These are phyloP conservation scores for Penicillium arizonense DNA, from an alignment of 495 filamentous ascomycete species.

Conservation along the genomic window DNA sequence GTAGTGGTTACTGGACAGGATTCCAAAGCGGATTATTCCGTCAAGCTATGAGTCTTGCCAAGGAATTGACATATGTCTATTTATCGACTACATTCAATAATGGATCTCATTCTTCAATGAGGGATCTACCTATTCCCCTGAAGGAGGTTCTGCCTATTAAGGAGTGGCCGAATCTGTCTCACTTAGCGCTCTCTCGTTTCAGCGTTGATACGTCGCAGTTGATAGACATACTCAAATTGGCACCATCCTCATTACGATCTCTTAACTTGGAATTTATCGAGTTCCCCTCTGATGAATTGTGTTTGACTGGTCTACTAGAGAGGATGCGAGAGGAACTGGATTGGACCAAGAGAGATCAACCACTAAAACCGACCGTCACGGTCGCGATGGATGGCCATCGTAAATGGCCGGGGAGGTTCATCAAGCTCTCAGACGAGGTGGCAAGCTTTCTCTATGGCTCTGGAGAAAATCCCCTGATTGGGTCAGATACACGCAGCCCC, in stretches of 20 bases:
- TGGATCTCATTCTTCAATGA: constrained; percentile 3
- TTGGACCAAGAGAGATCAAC: constrained; percentile 10
- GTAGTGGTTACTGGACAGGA: constrained; percentile 12
- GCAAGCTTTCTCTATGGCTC: constrained; percentile 11
- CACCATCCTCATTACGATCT: constrained; percentile 4
- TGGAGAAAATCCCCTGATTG: constrained; percentile 10
- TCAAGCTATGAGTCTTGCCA: constrained; percentile 11
- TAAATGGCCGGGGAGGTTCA: constrained; percentile 7
- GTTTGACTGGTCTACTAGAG: constrained; percentile 9
- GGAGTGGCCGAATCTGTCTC: constrained; percentile 12
- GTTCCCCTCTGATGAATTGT: constrained; percentile 1
- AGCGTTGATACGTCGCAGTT: neutral
- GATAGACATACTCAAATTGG: constrained; percentile 6
- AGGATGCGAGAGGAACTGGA: constrained; percentile 10
- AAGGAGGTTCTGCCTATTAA: constrained; percentile 11
- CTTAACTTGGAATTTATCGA: constrained; percentile 8
- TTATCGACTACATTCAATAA: constrained; percentile 10
- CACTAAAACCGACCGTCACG: constrained; percentile 6
- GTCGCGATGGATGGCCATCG: constrained; percentile 1
- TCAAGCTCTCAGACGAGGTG: constrained; percentile 7
- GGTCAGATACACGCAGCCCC: constrained; percentile 2
- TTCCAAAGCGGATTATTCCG: constrained; percentile 13
- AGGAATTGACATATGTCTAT: constrained; percentile 15
- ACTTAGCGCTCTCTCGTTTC: neutral
- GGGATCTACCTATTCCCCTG: constrained; percentile 9